Conservation (phyloP, 495 filamentous ascomycete species). For the Aspergillus nanangensis region DNA sequence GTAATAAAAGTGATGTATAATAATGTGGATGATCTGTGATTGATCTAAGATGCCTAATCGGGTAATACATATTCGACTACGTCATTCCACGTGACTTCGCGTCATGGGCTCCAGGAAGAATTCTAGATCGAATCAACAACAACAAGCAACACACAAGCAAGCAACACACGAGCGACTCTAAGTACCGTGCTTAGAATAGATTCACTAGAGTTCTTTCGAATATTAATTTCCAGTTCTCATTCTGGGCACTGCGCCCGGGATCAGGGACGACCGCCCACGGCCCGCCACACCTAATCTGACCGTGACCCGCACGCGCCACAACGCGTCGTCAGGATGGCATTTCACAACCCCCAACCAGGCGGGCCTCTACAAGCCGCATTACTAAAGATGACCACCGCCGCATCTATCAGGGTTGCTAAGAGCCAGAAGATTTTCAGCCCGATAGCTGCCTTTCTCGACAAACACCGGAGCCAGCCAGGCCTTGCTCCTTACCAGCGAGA, state of each 20-base stretch:
- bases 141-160: too few relatives aligned
- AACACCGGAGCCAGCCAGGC: too few relatives aligned
- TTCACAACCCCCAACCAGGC: background rate
- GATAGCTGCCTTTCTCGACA: background rate
- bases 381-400: background rate
- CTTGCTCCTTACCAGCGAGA: background rate
- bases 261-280: too few relatives aligned
- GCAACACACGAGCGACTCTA: too few relatives aligned
- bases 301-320: background rate
- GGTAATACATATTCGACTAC: too few relatives aligned
- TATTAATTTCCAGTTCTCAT: background rate
- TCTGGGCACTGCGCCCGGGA: background rate
- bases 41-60: too few relatives aligned
- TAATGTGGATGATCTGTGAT: too few relatives aligned
- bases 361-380: background rate
- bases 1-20: too few relatives aligned
- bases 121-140: too few relatives aligned
- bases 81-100: too few relatives aligned
- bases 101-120: too few relatives aligned
- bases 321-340: background rate
- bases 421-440: background rate
- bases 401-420: background rate
- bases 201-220: background rate
- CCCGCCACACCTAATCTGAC: background rate
- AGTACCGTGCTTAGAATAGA: background rate